Evolutionary conservation across 2,329 filamentous ascomycete genomes (phyloP).

Genomic region (Colletotrichum godetiae): DNA sequence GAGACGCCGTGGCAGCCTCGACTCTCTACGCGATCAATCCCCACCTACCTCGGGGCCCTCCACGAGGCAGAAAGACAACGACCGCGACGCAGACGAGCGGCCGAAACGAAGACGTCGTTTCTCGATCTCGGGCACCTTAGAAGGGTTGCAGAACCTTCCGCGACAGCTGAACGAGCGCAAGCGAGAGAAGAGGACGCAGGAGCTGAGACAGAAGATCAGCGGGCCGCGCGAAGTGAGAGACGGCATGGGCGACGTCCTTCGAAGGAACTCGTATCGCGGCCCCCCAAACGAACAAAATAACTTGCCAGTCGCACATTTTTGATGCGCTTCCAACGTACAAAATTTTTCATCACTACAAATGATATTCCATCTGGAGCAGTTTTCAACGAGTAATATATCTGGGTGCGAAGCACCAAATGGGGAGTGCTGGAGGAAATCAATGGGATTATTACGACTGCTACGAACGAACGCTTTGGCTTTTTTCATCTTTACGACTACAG

Average conservation of each 20-base stretch:
- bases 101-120: constrained; percentile 43
- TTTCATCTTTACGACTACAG: constrained; percentile 28
- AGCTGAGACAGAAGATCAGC: constrained; percentile 70
- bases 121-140: constrained; percentile 60
- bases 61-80: constrained; percentile 36
- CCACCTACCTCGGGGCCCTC: constrained; percentile 46
- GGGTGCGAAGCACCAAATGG: neutral
- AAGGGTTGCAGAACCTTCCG: constrained; percentile 64
- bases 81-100: constrained; percentile 41
- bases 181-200: constrained; percentile 68
- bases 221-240: constrained; percentile 68
- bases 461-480: constrained; percentile 6
- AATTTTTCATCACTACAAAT: neutral
- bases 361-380: neutral
- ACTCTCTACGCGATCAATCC: constrained; percentile 49
- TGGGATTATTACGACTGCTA: constrained; percentile 17
- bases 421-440: neutral
- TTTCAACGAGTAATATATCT: constrained; percentile 3
- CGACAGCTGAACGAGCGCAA: constrained; percentile 68
- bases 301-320: constrained; percentile 28
- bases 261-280: constrained; percentile 54
- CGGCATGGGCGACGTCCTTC: constrained; percentile 67
- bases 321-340: constrained; percentile 9
- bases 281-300: constrained; percentile 35
- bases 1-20: constrained; percentile 60